Percentiles rank a stretch among this genome's conserved stretches.
These are phyloP conservation scores for Citrus inodora DNA, from an alignment of 345 rosid species.

Conservation along the genomic window DNA sequence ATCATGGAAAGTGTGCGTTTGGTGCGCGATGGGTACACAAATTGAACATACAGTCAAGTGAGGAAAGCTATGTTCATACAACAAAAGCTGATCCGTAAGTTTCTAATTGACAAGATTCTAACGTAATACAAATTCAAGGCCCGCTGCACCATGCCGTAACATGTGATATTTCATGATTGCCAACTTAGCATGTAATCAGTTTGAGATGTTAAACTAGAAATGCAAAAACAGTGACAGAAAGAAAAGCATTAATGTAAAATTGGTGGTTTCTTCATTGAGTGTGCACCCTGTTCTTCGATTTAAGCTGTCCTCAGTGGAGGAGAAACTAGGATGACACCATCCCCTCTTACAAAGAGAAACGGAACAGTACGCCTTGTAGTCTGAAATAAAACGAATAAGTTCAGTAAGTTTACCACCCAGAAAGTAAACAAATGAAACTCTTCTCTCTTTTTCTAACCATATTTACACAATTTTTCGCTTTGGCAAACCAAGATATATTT, in stretches of 20 bases:
- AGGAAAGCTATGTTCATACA: background rate
- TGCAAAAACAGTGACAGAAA: background rate
- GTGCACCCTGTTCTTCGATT: conserved; percentile 12
- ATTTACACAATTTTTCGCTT: background rate
- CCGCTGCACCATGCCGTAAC: background rate
- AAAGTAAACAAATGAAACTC: background rate
- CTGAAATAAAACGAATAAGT: conserved; percentile 39
- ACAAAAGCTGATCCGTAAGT: background rate
- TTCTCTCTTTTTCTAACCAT: background rate
- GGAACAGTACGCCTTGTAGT: conserved; percentile 78
- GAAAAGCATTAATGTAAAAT: background rate
- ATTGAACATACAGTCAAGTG: background rate
- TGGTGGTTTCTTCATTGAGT: background rate
- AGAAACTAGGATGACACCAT: conserved; percentile 96
- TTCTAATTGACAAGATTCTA: background rate
- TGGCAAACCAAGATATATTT: background rate
- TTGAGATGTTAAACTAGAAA: background rate
- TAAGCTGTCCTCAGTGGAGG: conserved; percentile 92
- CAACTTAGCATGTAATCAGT: background rate
- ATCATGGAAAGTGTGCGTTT: too few species aligned
- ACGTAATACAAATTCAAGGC: background rate
- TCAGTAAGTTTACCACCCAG: background rate
- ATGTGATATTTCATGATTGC: background rate
- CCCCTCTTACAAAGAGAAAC: conserved; percentile 96
- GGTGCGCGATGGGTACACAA: background rate